Evolutionary conservation across 768 basidiomycete species (phyloP), one percentile per base, ranked within the genome.

Genomic region (Boletus rufocinnamomeus): DNA sequence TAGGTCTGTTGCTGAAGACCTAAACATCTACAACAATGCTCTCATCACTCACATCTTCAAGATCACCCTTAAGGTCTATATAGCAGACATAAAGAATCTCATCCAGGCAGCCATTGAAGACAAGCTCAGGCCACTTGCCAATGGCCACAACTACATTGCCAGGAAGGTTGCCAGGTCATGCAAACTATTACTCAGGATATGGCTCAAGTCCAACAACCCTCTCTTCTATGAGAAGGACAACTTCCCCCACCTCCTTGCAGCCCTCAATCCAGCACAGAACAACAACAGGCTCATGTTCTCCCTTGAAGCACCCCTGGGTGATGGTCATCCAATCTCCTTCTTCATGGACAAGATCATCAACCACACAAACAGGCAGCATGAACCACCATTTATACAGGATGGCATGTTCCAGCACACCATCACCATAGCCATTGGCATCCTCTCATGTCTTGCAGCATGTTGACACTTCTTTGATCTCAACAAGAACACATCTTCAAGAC

Each of bases 341-440:
- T 59, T 59, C 6, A 25, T 46, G 1, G 30, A 56, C 27, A 40
- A 3, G 9, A 6, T 56, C 11, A 4, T 56, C 0, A 2, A 30
- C 5, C 10, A 30, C 0, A 21, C 50, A 1, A 0, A 1, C 4
- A 34, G 19, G 5, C 21, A 16, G 0, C 17, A 44, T 0, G n/a
- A 49, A 2, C 35, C 50, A 1, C 56, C 32, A 0, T 57, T 35
- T 25, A 43, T 57, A 0, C 49, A 50, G 8, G 27, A 35, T 2
- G 49, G 49, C 1, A 25, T 56, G 19, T 59, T 59, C 7, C 54
- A 59, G n/a, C 43, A 19, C 5, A 17, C 21, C 21, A 7, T 59
- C 1, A n/a, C 14, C 1, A 30, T n/a, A 0, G 37, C 54, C 0
- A 4, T 59, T 1, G 21, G 40, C 4, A 1, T 28, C 9, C 27